Conservation (phyloP, 805 yeast genomes). For the Candida boidinii region DNA sequence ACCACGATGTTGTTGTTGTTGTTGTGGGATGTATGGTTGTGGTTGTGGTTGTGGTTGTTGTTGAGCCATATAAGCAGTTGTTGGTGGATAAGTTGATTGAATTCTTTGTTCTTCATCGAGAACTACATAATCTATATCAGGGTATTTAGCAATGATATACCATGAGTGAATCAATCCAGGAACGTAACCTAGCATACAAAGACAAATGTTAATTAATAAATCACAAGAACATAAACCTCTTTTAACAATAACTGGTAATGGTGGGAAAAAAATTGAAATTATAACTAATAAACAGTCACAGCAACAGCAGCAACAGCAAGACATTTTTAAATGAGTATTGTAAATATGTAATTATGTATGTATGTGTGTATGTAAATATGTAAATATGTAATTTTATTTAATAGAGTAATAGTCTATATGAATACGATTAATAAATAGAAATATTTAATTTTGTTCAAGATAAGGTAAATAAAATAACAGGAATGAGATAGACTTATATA, state of each 20-base stretch:
- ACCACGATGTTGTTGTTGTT: constrained; percentile 19
- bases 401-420: no score
- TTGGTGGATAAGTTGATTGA: constrained; percentile 13
- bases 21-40: constrained; percentile 3
- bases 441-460: no score
- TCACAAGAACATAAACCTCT: constrained; percentile 70
- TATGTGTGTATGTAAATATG: no score
- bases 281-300: constrained; percentile 61
- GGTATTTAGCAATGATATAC: constrained; percentile 53
- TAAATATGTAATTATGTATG: no score
- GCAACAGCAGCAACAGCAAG: constrained; percentile 24
- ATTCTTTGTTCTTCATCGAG: constrained; percentile 16
- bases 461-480: no score
- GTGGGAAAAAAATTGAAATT: constrained; percentile 67
- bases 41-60: neutral
- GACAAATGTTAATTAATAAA: constrained; percentile 52
- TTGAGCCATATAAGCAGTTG: constrained; percentile 2
- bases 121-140: constrained; percentile 16
- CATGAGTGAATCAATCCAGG: constrained; percentile 67
- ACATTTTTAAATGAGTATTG: no score
- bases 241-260: constrained; percentile 68
- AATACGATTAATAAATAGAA: no score
- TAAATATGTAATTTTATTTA: no score
- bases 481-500: no score
- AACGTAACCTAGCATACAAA: constrained; percentile 54